phyloP scores from a whole-genome alignment of 352 stramenopile species.

The Nannochloropsis limnetica region DNA sequence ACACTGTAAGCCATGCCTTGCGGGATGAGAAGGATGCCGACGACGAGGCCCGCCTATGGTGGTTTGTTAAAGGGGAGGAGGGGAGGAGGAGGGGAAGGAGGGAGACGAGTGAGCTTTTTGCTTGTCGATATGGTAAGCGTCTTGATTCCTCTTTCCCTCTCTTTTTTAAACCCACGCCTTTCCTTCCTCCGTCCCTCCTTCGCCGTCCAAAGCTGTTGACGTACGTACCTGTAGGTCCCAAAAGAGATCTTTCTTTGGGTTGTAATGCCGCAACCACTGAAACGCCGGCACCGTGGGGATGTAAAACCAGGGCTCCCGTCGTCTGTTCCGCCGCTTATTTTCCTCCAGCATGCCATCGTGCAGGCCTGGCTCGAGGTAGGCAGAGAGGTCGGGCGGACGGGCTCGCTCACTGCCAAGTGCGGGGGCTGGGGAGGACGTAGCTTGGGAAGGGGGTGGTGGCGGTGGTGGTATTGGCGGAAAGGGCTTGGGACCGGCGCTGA shows the following conservation, averaged over 20 bases:
- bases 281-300: not conserved
- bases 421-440: not conserved
- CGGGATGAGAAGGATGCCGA: slow-evolving; percentile 52
- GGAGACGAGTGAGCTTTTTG: not conserved
- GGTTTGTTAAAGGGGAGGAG: too few relatives aligned
- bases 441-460: not conserved
- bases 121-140: not conserved
- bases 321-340: not conserved
- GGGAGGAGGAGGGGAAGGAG: not conserved
- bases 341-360: not conserved
- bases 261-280: not conserved
- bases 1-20: slow-evolving; percentile 39
- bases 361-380: slow-evolving; percentile 4
- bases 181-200: not conserved
- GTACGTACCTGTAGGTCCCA: not conserved
- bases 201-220: not conserved
- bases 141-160: not conserved
- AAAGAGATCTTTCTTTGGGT: not conserved
- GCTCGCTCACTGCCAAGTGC: not conserved
- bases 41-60: slow-evolving; percentile 47
- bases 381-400: not conserved
- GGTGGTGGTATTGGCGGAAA: not conserved
- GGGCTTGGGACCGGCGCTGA: not conserved
- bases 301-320: not conserved
- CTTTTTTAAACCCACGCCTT: not conserved